A percentile compares a stretch with the other conserved stretches of the same genome.
phyloP scores from a whole-genome alignment of 2,329 filamentous ascomycete species.

The Penicillium fuscoglaucum region DNA sequence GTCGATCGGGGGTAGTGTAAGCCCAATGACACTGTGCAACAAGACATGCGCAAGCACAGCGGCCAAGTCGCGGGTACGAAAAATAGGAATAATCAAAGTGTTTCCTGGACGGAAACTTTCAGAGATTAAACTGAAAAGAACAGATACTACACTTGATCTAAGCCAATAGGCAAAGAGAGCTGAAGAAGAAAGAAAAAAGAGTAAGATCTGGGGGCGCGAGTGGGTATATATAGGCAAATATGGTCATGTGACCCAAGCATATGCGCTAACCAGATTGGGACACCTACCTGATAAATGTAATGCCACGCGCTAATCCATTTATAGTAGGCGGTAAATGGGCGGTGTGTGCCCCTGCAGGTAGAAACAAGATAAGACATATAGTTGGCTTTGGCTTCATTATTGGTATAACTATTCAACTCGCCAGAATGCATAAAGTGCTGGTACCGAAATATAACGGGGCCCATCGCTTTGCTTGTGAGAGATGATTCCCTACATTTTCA shows the following conservation, averaged over 20 bases:
- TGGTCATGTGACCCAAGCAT: not conserved
- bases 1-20: constrained; percentile 72
- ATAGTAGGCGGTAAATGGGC: not conserved
- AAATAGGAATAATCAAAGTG: constrained; percentile 81
- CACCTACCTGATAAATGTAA: not conserved
- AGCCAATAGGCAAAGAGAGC: constrained; percentile 60
- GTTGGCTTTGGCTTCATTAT: not conserved
- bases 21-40: constrained; percentile 69
- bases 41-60: constrained; percentile 70
- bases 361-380: not conserved
- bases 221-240: not conserved
- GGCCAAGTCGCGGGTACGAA: constrained; percentile 56
- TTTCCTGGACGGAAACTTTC: constrained; percentile 70
- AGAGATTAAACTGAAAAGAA: constrained; percentile 97
- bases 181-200: constrained; percentile 44
- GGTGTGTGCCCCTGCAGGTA: not conserved
- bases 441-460: constrained; percentile 38
- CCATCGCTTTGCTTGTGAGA: constrained; percentile 49
- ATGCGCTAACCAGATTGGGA: not conserved
- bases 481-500: not conserved
- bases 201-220: constrained; percentile 25
- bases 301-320: accelerated
- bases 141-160: constrained; percentile 96
- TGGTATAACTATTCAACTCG: not conserved
- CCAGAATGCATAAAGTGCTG: constrained; percentile 40